These are phyloP conservation scores for Cyclotella cryptica DNA, from an alignment of 108 stramenopile species.

Conservation along the genomic window DNA sequence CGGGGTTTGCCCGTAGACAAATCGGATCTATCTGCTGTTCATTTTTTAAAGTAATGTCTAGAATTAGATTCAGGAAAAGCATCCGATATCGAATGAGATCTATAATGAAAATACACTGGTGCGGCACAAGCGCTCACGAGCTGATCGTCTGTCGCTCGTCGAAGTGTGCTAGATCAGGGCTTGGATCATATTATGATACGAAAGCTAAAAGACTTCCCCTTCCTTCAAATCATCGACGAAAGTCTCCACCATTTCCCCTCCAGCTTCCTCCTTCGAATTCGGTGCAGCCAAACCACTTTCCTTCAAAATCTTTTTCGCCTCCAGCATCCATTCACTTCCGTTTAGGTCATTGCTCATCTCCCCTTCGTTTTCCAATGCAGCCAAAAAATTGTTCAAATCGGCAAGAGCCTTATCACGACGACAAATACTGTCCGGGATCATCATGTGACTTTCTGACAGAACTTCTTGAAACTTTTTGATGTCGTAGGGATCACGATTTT, in stretches of 20 bases:
- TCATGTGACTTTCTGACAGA: constrained; percentile 83
- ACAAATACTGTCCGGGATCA: constrained; percentile 77
- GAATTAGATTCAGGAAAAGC: background rate
- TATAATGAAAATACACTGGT: too few species aligned
- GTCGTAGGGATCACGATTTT: constrained; percentile 75
- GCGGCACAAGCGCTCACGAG: too few species aligned
- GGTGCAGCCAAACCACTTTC: constrained; percentile 5
- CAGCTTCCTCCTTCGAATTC: background rate
- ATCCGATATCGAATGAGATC: too few species aligned
- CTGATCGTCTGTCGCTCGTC: too few species aligned
- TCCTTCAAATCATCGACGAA: constrained; percentile 35
- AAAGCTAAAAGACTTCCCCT: constrained; percentile 44
- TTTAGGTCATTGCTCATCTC: constrained; percentile 23
- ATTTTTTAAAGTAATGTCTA: background rate
- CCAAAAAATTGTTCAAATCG: constrained; percentile 67
- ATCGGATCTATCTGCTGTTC: background rate
- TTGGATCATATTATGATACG: too few species aligned
- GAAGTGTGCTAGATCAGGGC: too few species aligned
- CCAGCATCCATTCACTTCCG: constrained; percentile 44
- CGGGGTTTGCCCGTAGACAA: constrained; percentile 43
- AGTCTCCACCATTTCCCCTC: constrained; percentile 35
- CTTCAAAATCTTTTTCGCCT: constrained; percentile 44
- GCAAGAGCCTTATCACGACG: constrained; percentile 65
- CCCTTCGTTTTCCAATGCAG: constrained; percentile 30
- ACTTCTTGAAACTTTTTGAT: constrained; percentile 89